Conservation (phyloP, 129 eudicot species). For the Chrysanthemum lavandulifolium region DNA sequence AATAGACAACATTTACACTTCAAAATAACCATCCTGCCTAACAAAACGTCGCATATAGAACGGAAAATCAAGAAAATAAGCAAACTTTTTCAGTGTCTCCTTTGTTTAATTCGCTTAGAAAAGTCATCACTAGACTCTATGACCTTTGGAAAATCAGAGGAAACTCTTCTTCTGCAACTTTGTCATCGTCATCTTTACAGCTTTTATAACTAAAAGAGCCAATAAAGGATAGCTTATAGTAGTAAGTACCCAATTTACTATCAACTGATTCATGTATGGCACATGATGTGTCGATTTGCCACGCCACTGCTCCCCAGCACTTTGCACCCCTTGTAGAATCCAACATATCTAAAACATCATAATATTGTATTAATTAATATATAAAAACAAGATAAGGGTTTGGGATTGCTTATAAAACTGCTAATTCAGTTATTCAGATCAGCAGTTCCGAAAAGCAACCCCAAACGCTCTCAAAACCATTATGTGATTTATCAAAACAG, state of each 20-base stretch:
- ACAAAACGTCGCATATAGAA: neutral
- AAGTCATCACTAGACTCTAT: conserved; percentile 25
- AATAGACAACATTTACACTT: conserved; percentile 24
- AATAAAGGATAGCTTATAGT: conserved; percentile 46
- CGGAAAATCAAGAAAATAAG: neutral
- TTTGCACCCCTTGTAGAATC: conserved; percentile 92
- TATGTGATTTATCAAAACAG: neutral
- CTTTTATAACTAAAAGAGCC: conserved; percentile 58
- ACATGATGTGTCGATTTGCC: conserved; percentile 80
- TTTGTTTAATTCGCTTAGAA: conserved; percentile 23
- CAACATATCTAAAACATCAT: conserved; percentile 52
- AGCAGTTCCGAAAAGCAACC: neutral
- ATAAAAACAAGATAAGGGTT: neutral
- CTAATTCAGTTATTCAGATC: neutral
- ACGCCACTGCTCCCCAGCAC: conserved; percentile 99
- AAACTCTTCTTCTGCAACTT: conserved; percentile 28
- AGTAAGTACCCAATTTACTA: conserved; percentile 69
- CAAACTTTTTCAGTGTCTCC: neutral
- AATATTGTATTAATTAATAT: too few species aligned
- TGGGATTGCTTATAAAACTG: neutral
- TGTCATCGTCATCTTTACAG: conserved; percentile 60
- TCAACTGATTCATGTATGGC: conserved; percentile 55
- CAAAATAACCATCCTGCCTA: neutral
- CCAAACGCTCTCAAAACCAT: neutral
- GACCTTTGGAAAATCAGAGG: conserved; percentile 17